phyloP scores from a whole-genome alignment of 352 stramenopile genomes.

The Plasmopara viticola region DNA sequence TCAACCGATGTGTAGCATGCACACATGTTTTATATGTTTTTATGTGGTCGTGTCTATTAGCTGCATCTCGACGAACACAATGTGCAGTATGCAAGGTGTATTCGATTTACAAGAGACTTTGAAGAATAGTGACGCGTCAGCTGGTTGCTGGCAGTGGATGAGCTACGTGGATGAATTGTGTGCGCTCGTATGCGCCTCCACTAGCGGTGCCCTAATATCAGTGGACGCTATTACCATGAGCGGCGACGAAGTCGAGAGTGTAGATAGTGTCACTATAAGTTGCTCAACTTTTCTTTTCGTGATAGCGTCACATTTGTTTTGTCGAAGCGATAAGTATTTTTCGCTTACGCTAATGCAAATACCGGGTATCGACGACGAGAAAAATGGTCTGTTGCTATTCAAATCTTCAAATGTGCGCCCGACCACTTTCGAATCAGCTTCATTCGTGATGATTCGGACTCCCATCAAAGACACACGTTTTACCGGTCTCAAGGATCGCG shows the following conservation, averaged over 20 bases:
- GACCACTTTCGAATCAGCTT: too few species aligned
- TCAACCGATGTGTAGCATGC: slow-evolving; percentile 16
- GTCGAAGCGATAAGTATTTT: too few species aligned
- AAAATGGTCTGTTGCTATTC: too few species aligned
- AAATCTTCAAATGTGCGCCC: too few species aligned
- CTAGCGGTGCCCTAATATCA: slow-evolving; percentile 36
- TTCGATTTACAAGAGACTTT: slow-evolving; percentile 26
- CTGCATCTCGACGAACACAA: slow-evolving; percentile 25
- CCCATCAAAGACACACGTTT: too few species aligned
- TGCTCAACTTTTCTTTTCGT: too few species aligned
- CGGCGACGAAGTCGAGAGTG: slow-evolving; percentile 55
- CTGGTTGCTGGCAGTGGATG: slow-evolving; percentile 49
- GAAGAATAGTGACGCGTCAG: slow-evolving; percentile 5
- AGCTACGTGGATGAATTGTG: slow-evolving; percentile 56
- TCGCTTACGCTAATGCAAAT: too few species aligned
- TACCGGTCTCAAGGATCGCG: too few species aligned
- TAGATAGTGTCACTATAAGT: too few species aligned
- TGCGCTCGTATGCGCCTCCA: slow-evolving; percentile 46
- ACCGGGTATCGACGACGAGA: too few species aligned
- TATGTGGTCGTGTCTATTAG: slow-evolving; percentile 26
- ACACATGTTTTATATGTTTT: slow-evolving; percentile 30
- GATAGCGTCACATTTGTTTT: too few species aligned
- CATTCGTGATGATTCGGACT: too few species aligned
- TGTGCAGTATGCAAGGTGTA: slow-evolving; percentile 14
- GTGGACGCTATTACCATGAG: slow-evolving; percentile 43